A percentile compares a stretch with the other conserved stretches of the same genome.
phyloP scores from a whole-genome alignment of 129 eudicot species.

The Silybum marianum region DNA sequence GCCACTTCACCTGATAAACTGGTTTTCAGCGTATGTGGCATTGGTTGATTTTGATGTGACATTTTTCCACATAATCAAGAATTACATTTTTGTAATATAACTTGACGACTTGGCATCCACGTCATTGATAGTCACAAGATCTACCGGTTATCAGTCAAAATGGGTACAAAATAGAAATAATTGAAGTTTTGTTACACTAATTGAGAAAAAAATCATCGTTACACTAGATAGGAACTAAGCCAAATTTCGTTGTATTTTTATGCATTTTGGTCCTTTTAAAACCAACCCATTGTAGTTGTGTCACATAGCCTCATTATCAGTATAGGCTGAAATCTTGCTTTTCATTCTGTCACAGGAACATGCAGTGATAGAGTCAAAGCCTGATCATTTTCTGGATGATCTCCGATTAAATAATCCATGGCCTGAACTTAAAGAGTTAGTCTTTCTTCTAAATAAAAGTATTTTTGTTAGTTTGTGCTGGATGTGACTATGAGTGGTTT shows the following conservation, averaged over 20 bases:
- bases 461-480: neutral
- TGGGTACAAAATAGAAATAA: neutral
- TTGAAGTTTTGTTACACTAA: neutral
- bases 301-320: neutral
- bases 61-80: neutral
- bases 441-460: neutral
- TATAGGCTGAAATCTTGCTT: slow-evolving; percentile 1
- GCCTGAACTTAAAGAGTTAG: slow-evolving; percentile 91
- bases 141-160: neutral
- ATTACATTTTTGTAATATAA: neutral
- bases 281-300: neutral
- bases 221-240: neutral
- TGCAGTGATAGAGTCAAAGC: slow-evolving; percentile 91
- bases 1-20: neutral
- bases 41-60: neutral
- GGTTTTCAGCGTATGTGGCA: neutral
- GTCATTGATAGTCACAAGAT: neutral
- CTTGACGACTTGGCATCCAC: neutral
- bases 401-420: slow-evolving; percentile 94
- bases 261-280: neutral
- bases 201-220: neutral
- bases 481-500: neutral
- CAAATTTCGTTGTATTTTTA: neutral
- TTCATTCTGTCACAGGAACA: slow-evolving; percentile 66
- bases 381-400: slow-evolving; percentile 95